Evolutionary conservation across 1,284 basidiomycete species (phyloP), one percentile per base, ranked within the genome.

Genomic region (Hypsizygus ulmarius): DNA sequence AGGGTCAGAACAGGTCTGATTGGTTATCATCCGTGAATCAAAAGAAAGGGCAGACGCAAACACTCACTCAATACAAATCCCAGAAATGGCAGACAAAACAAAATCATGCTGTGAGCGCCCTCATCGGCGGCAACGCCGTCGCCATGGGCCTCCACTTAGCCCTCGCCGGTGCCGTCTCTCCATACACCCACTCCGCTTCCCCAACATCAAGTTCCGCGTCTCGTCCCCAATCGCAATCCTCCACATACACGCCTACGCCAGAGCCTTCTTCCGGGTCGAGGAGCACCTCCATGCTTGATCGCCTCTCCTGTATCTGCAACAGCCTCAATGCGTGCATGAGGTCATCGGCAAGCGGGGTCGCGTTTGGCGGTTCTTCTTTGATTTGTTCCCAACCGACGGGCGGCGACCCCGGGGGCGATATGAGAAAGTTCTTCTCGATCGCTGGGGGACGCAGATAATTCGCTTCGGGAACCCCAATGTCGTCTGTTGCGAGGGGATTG

Each of bases 401-500:
- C 0, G 97, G 96, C 0, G 92, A 95, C n/a, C 96, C 97, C 1
- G 97, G 97, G 0, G 96, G 96, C 0, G 94, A 97, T 58, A 99
- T 96, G 44, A 99, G 78, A 70, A 98, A 98, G 71, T 99, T 98
- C 71, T 92, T 92, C 59, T 93, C 88, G 32, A 84, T 63, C 0
- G 77, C 72, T 0, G 96, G 96, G 0, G 92, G 91, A 21, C 76
- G 79, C 38, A 97, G 79, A 58, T 87, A 79, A 52, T 74, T 73
- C 14, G 68, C 71, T 43, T 74, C 64, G 9, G 70, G 69, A 34
- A 73, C 55, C 43, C 40, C 53, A 15, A 50, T 50, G 34, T 69
- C 66, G 52, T 67, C 73, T 55, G 62, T 70, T 56, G 71, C 75
- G 59, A 83, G 75, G 53, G 83, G 79, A 39, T 89, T 92, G 2